Base-by-base conservation (phyloP, 1,284 basidiomycete species). In the Hymenochaete sp. region DNA sequence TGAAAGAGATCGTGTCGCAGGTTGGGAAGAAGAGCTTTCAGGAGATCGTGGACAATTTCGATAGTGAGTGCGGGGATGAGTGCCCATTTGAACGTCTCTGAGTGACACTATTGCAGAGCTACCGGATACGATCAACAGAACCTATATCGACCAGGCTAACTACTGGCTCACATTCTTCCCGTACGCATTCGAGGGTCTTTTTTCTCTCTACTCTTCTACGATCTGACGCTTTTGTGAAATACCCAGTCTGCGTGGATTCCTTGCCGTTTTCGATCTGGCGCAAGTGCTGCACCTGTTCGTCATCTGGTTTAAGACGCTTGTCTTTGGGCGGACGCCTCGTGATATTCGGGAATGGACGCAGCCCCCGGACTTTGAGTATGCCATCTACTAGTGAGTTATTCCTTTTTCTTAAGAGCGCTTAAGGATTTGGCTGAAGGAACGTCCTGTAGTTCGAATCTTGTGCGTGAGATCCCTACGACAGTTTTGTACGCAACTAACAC, bases 161-260 rank as follows among this genome's bases (percentile, higher is more conserved):
- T 93, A 93, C 63, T 97, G 93, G 93, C 67, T 97, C 41, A 95
- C 92, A 5, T 95, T 84, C 68, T 89, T 95, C 70, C 92, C 93
- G 75, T 86, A 62, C 26, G 80, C 70, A 25, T 31, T 26, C n/a
- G 22, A 45, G 16, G 3, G 44, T 14, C 28, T 35, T 14, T 21
- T 8, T 24, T 43, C 28, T 18, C 14, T 28, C 42, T 2, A 28
- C 25, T 14, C 26, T 42, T 10, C 25, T 37, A 37, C 5, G 14
- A 19, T 26, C 36, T 16, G 33, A 43, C 9, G 27, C 45, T 10
- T 52, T n/a, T n/a, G n/a, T n/a, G n/a, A n/a, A n/a, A n/a, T n/a
- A n/a, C n/a, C n/a, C n/a, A 88, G 84, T 3, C 72, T 98, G 27
- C 88, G 93, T 58, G 93, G 93, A 24, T 96, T 96, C 73, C 73